phyloP scores from a whole-genome alignment of 306 rosid genomes.

The Styphnolobium japonicum region DNA sequence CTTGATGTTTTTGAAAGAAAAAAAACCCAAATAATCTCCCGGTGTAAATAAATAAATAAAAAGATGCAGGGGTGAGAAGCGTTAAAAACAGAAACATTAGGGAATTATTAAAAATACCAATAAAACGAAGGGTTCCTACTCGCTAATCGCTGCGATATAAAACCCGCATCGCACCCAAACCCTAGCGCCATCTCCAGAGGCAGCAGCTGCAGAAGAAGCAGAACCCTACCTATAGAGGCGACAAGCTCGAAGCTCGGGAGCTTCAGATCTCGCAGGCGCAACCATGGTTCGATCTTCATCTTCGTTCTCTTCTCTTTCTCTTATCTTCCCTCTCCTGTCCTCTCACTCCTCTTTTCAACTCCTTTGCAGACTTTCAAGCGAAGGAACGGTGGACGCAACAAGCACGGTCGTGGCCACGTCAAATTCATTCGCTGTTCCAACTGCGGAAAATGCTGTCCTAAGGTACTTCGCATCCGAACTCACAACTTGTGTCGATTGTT shows the following conservation, averaged over 20 bases:
- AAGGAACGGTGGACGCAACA: slow-evolving; percentile 94
- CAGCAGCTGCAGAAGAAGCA: not conserved
- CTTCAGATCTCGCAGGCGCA: too few relatives aligned
- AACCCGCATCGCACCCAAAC: not conserved
- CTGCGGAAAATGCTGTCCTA: slow-evolving; percentile 97
- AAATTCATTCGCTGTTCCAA: slow-evolving; percentile 89
- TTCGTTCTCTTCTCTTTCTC: not conserved
- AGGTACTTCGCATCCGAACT: slow-evolving; percentile 36
- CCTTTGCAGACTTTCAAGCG: slow-evolving; percentile 80
- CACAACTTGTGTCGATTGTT: not conserved
- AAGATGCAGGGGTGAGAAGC: too few relatives aligned
- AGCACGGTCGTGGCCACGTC: slow-evolving; percentile 94
- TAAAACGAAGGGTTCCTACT: not conserved
- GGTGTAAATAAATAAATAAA: too few relatives aligned
- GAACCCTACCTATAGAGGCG: too few relatives aligned
- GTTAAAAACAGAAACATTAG: not conserved
- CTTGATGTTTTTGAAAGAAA: too few relatives aligned
- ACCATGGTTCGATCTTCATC: slow-evolving; percentile 34
- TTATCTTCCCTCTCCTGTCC: not conserved
- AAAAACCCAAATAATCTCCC: too few relatives aligned
- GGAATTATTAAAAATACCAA: not conserved
- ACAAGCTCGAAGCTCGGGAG: too few relatives aligned
- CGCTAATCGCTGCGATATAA: not conserved
- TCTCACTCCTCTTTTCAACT: not conserved
- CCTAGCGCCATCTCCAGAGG: not conserved